Base-by-base conservation (phyloP, 2,329 filamentous ascomycete species). In the Colletotrichum sp. region DNA sequence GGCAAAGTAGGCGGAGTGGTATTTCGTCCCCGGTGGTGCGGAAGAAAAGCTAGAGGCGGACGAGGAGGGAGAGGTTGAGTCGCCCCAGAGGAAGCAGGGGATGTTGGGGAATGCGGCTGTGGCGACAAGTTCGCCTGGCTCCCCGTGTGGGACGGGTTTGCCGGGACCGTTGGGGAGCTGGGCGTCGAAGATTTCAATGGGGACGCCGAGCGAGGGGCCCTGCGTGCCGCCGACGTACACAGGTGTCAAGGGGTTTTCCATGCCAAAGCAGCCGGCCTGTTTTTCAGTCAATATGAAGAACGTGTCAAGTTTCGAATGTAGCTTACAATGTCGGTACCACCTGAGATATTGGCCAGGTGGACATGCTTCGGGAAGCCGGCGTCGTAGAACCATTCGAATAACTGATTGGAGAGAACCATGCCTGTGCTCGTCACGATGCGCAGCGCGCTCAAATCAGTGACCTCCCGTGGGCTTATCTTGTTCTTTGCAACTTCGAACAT, bases 351-450 rank as follows among this genome's bases (percentile, higher is more conserved):
- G 32, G 86, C 89, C 3, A 98, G 87, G 29, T 95, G 94, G 0
- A 93, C 90, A 62, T 88, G 86, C 1, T 87, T 77, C 0, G 94
- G 93, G 82, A 98, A 98, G 1, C 89, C 94, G 9, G 88, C 85
- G 78, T 95, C 93, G 82, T 96, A 86, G 88, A 94, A 87, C 95
- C 95, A 98, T 81, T 95, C 92, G 81, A 96, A 96, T 39, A 95
- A 87, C 52, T 93, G 90, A 65, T 96, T 92, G 0, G 94, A 92
- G 4, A 97, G 88, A 0, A 97, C 95, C 94, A 96, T 96, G 5
- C 95, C 95, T 0, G 95, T 98, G 69, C 91, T 93, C 1, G 89
- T 92, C 34, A 96, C 94, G 5, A 88, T 83, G 32, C 87, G 86
- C 30, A 98, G 86, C 8, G 83, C 84, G 9, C 90, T 91, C 36